These are phyloP conservation scores for Allantophomopsis cytisporea DNA, from an alignment of 2,329 filamentous ascomycete species.

Conservation along the genomic window DNA sequence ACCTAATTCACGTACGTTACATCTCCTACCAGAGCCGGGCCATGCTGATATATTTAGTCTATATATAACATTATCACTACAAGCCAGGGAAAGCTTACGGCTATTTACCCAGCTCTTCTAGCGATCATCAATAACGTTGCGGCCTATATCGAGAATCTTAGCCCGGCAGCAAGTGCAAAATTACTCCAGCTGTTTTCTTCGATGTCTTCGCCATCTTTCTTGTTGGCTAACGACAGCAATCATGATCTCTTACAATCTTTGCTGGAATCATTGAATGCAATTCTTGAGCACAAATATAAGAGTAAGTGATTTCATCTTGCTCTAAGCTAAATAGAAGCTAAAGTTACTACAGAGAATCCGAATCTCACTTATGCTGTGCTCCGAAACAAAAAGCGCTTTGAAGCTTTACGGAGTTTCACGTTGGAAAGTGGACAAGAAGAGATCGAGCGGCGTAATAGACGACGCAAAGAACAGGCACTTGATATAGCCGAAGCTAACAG, in stretches of 20 bases:
- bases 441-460: slow-evolving; percentile 65
- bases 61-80: slow-evolving; percentile 85
- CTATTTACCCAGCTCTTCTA: slow-evolving; percentile 82
- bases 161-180: slow-evolving; percentile 62
- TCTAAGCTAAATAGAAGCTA: slow-evolving; percentile 9
- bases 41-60: slow-evolving; percentile 37
- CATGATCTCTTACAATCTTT: slow-evolving; percentile 69
- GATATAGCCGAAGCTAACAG: slow-evolving; percentile 22
- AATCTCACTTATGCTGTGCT: slow-evolving; percentile 70
- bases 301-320: slow-evolving; percentile 33
- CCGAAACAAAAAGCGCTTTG: slow-evolving; percentile 69
- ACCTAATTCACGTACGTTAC: slow-evolving; percentile 67
- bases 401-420: slow-evolving; percentile 75
- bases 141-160: slow-evolving; percentile 68
- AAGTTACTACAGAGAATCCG: slow-evolving; percentile 48
- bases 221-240: slow-evolving; percentile 86
- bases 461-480: slow-evolving; percentile 43
- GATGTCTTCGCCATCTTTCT: slow-evolving; percentile 86
- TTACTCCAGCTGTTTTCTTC: slow-evolving; percentile 79
- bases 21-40: not conserved
- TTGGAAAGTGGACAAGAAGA: slow-evolving; percentile 87
- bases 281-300: slow-evolving; percentile 77
- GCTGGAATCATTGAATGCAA: slow-evolving; percentile 78
- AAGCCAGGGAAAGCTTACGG: slow-evolving; percentile 79
- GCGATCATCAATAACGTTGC: slow-evolving; percentile 91